Base-by-base conservation (phyloP, 1,139 yeast species). In the Suhomyces maxii region DNA sequence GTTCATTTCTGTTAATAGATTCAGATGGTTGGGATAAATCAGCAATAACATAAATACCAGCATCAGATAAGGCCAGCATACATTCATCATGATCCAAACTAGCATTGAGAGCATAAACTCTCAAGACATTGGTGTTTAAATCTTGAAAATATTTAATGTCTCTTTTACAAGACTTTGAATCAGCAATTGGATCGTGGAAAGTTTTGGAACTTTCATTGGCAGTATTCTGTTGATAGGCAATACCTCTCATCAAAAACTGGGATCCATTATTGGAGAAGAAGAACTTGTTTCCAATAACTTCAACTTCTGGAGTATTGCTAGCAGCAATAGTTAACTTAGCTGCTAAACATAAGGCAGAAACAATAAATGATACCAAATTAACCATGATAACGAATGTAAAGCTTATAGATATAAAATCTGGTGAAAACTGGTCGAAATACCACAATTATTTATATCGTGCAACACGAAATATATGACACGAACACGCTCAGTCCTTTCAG, bases 21-120 rank as follows among this genome's bases (percentile, higher is more conserved):
- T 79, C 77, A 32, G 83, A 83, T 34, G 97, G 96, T 52, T 89
- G 82, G 60, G 91, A 89, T 55, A 91, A 95, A 65, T 91, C 98
- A 43, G 95, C 80, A 49, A 91, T 69, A 26, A 90, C 81, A 59
- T 90, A 90, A 55, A 91, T 89, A 45, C 97, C 97, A 8, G 96
- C 97, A 46, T 87, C 84, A 56, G 86, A 84, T 59, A 89, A 81
- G 53, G 86, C 78, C 37, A 89, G 75, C 95, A 91, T 89, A 73
- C 98, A 91, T 56, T 81, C 85, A 60, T 86, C 90, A 64, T 90
- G 97, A 67, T 89, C 83, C 47, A 83, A 60, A 50, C 79, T 81
- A n/a, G 93, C 89, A 65, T 87, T 84, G 51, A 88, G 71, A 9
- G 95, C 86, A 67, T 89, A 89, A 14, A 82, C 83, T 61, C 86